Evolutionary conservation across 805 yeast genomes (phyloP).

Genomic region (Cyberlindnera subsufficiens): DNA sequence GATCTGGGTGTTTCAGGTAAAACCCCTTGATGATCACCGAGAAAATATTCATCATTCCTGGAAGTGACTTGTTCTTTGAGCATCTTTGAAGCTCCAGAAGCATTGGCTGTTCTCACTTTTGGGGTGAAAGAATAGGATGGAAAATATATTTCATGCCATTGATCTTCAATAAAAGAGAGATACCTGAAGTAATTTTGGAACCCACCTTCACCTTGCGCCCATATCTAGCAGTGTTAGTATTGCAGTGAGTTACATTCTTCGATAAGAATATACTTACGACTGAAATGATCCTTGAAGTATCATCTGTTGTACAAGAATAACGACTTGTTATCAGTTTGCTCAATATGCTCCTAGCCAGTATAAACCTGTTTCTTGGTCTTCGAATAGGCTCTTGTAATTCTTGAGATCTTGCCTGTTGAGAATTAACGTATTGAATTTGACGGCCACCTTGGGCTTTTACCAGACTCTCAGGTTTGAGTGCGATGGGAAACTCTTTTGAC

Average conservation of each 20-base stretch:
- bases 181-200: slow-evolving; percentile 8
- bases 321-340: slow-evolving; percentile 3
- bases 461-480: too few relatives aligned
- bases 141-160: slow-evolving; percentile 9
- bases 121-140: slow-evolving; percentile 9
- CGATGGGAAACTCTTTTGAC: too few relatives aligned
- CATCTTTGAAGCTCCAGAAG: too few relatives aligned
- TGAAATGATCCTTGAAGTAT: slow-evolving; percentile 9
- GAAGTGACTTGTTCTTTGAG: too few relatives aligned
- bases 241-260: not conserved
- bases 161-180: slow-evolving; percentile 7
- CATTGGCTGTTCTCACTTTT: not conserved
- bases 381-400: too few relatives aligned
- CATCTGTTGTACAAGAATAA: slow-evolving; percentile 1
- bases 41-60: too few relatives aligned
- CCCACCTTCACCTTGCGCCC: not conserved
- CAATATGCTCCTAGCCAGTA: slow-evolving; percentile 11
- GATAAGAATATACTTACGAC: slow-evolving; percentile 4
- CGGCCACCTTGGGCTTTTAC: too few relatives aligned
- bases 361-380: slow-evolving; percentile 14
- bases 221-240: slow-evolving; percentile 1
- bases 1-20: too few relatives aligned
- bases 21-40: too few relatives aligned
- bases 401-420: too few relatives aligned
- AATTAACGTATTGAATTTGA: too few relatives aligned